Percentiles rank a stretch among this genome's conserved stretches.
Evolutionary conservation across 179 eudicot genomes (phyloP).

Genomic region (Amaranthus tricolor): DNA sequence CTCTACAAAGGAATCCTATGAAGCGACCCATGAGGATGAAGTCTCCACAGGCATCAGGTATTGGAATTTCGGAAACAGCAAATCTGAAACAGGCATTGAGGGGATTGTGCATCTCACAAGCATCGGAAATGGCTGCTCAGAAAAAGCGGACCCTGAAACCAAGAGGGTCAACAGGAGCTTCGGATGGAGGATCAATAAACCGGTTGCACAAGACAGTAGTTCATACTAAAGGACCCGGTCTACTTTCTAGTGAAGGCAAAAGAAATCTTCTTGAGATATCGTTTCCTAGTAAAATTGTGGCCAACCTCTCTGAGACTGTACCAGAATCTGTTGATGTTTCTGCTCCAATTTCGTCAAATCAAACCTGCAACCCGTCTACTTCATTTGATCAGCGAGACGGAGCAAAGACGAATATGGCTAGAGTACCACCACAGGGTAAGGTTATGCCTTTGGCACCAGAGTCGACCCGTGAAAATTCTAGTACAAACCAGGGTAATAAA

Average conservation of each 20-base stretch:
- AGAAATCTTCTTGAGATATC: constrained; percentile 45
- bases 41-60: constrained; percentile 48
- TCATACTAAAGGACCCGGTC: constrained; percentile 35
- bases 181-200: constrained; percentile 45
- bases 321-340: constrained; percentile 25
- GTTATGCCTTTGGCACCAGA: constrained; percentile 35
- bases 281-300: constrained; percentile 43
- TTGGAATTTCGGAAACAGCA: constrained; percentile 63
- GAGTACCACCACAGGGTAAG: constrained; percentile 31
- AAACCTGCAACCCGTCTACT: constrained; percentile 23
- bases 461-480: constrained; percentile 18
- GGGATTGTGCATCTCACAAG: constrained; percentile 83
- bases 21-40: constrained; percentile 59
- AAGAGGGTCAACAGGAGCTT: constrained; percentile 36
- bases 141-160: constrained; percentile 52
- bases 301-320: constrained; percentile 30
- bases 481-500: constrained; percentile 28
- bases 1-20: constrained; percentile 50
- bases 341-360: constrained; percentile 25
- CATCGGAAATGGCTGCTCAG: constrained; percentile 87
- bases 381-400: constrained; percentile 13
- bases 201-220: constrained; percentile 37
- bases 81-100: constrained; percentile 79
- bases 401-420: constrained; percentile 23
- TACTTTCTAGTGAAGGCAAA: constrained; percentile 31